A percentile compares a stretch with the other conserved stretches of the same genome.
phyloP scores from a whole-genome alignment of 129 eudicot genomes.

The Flaveria brownii region DNA sequence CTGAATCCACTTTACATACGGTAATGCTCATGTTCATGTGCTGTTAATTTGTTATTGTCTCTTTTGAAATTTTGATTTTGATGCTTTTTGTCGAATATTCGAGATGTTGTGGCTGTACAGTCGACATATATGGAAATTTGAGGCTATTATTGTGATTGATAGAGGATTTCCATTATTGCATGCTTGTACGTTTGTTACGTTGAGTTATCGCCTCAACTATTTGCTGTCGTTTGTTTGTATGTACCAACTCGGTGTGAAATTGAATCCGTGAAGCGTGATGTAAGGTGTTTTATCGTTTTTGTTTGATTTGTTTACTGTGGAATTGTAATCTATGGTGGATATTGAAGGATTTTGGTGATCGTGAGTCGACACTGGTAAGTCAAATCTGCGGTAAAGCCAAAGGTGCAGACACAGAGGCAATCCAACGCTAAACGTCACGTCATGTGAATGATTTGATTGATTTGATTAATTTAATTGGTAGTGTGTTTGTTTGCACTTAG shows the following conservation, averaged over 20 bases:
- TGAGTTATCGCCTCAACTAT: constrained; percentile 27
- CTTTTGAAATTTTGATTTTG: constrained; percentile 20
- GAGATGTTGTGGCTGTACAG: not conserved
- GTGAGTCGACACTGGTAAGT: constrained; percentile 23
- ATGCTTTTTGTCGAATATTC: constrained; percentile 22
- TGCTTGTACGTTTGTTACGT: constrained; percentile 31
- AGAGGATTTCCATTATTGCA: constrained; percentile 25
- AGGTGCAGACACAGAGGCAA: constrained; percentile 27
- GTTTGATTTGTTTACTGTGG: not conserved
- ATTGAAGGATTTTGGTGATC: constrained; percentile 23
- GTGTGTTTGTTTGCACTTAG: constrained; percentile 6
- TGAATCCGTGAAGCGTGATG: constrained; percentile 13
- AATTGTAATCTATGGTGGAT: constrained; percentile 13
- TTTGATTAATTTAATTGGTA: not conserved
- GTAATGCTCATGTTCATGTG: constrained; percentile 9
- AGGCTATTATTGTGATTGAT: constrained; percentile 26
- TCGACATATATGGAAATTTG: constrained; percentile 22
- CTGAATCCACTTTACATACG: constrained; percentile 5
- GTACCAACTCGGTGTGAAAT: constrained; percentile 12
- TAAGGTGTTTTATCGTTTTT: constrained; percentile 5
- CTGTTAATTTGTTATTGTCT: not conserved
- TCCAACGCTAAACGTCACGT: constrained; percentile 19
- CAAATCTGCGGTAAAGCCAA: constrained; percentile 27
- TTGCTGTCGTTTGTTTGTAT: constrained; percentile 41
- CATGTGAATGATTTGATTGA: constrained; percentile 2